Conservation (phyloP, 805 yeast genomes). For the Kuraishia ogatae region DNA sequence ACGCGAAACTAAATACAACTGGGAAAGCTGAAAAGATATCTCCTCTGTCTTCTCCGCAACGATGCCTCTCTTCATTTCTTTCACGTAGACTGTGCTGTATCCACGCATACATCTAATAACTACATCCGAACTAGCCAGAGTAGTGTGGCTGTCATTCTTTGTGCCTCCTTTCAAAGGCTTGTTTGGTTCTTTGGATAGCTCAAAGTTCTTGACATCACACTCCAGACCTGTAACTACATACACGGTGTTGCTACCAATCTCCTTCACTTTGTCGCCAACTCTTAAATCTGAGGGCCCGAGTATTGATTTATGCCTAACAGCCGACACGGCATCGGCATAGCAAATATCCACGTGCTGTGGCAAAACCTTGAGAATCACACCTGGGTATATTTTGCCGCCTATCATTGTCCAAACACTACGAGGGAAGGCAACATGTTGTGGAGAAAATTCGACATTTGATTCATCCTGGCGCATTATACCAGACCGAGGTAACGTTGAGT, state of each 20-base stretch:
- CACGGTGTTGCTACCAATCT: slow-evolving; percentile 8
- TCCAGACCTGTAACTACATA: slow-evolving; percentile 10
- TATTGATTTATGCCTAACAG: slow-evolving; percentile 21
- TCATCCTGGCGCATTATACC: neutral
- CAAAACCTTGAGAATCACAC: slow-evolving; percentile 2
- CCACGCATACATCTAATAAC: slow-evolving; percentile 52
- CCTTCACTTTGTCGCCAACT: slow-evolving; percentile 44
- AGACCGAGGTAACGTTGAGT: neutral
- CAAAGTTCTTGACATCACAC: slow-evolving; percentile 14
- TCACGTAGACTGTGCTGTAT: slow-evolving; percentile 37
- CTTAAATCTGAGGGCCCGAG: slow-evolving; percentile 40
- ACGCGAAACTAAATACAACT: slow-evolving; percentile 1
- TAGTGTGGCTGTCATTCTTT: slow-evolving; percentile 18
- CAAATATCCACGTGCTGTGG: slow-evolving; percentile 3
- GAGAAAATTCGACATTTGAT: neutral
- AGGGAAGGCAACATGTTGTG: neutral
- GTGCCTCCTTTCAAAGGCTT: neutral
- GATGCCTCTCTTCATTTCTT: slow-evolving; percentile 12
- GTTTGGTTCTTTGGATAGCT: neutral
- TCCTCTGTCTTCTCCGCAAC: slow-evolving; percentile 12
- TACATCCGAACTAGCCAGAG: slow-evolving; percentile 7
- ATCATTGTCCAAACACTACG: slow-evolving; percentile 9
- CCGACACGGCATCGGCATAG: slow-evolving; percentile 4
- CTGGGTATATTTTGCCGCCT: slow-evolving; percentile 6
- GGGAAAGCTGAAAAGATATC: slow-evolving; percentile 1